These are phyloP conservation scores for Obelidium mucronatum DNA, from an alignment of 192 early-diverging fungal species.

Conservation along the genomic window DNA sequence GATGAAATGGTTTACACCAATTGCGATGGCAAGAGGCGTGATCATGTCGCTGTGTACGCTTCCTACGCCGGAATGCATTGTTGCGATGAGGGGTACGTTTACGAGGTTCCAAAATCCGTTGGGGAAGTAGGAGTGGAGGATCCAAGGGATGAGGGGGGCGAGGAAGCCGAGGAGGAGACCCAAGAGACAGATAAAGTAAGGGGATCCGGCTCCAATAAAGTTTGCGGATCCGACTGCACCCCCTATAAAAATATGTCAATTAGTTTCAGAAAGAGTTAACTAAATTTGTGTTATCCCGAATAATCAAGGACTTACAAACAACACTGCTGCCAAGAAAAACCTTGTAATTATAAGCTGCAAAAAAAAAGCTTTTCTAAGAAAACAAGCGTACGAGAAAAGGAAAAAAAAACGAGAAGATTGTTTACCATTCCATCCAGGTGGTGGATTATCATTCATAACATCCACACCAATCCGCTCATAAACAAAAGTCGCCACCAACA, in stretches of 20 bases:
- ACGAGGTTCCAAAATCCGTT: constrained; percentile 34
- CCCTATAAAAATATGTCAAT: constrained; percentile 15
- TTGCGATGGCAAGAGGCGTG: constrained; percentile 54
- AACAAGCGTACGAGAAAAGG: constrained; percentile 39
- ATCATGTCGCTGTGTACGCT: constrained; percentile 33
- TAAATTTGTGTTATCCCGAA: no score
- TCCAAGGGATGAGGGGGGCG: constrained; percentile 41
- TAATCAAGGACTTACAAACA: constrained; percentile 14
- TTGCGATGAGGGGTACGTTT: constrained; percentile 36
- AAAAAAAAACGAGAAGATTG: constrained; percentile 38
- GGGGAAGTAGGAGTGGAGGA: constrained; percentile 32
- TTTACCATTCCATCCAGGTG: constrained; percentile 42
- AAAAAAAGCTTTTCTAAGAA: no score
- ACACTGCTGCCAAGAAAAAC: constrained; percentile 40
- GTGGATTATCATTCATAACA: constrained; percentile 12
- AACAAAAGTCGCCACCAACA: constrained; percentile 50
- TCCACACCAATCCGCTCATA: constrained; percentile 26
- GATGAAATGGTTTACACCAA: constrained; percentile 53
- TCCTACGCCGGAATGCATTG: constrained; percentile 13
- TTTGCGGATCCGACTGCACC: constrained; percentile 67
- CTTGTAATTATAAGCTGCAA: constrained; percentile 24
- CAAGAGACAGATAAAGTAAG: constrained; percentile 29
- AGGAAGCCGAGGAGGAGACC: constrained; percentile 42
- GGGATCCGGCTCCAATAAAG: constrained; percentile 57
- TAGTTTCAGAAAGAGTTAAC: constrained; percentile 6